Evolutionary conservation across 2,329 filamentous ascomycete species (phyloP).

Genomic region (Exophiala bonariae): DNA sequence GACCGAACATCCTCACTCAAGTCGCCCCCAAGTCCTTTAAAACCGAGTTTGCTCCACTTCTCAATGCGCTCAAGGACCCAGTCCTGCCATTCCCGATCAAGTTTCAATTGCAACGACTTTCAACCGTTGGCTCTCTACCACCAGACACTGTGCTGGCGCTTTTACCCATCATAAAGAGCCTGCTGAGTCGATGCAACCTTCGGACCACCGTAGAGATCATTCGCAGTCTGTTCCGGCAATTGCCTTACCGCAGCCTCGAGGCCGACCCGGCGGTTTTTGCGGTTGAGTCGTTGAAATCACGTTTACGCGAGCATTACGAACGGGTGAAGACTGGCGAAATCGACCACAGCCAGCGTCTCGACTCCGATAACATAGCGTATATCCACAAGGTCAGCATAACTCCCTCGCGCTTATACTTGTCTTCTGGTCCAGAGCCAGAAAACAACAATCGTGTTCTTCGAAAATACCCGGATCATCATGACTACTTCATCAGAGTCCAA

Average conservation of each 20-base stretch:
- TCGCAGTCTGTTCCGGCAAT: slow-evolving; percentile 51
- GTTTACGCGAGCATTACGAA: slow-evolving; percentile 45
- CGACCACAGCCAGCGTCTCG: slow-evolving; percentile 22
- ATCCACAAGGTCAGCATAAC: slow-evolving; percentile 61
- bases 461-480: slow-evolving; percentile 59
- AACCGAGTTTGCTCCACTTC: slow-evolving; percentile 23
- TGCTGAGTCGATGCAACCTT: slow-evolving; percentile 31
- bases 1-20: slow-evolving; percentile 19
- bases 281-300: slow-evolving; percentile 40
- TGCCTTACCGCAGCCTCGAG: slow-evolving; percentile 57
- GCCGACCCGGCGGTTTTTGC: slow-evolving; percentile 46
- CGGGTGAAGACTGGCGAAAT: slow-evolving; percentile 29
- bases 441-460: slow-evolving; percentile 70
- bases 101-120: slow-evolving; percentile 65
- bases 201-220: slow-evolving; percentile 56
- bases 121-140: slow-evolving; percentile 62
- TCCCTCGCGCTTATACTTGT: slow-evolving; percentile 54
- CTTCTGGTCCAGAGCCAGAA: slow-evolving; percentile 55
- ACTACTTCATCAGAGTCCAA: slow-evolving; percentile 68
- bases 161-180: slow-evolving; percentile 42
- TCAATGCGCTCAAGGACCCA: slow-evolving; percentile 35
- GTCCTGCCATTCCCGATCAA: slow-evolving; percentile 54
- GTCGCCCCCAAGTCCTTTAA: slow-evolving; percentile 12
- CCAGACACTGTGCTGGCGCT: slow-evolving; percentile 54
- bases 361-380: slow-evolving; percentile 35